Base-by-base conservation (phyloP, 371 early-diverging fungal species). In the Encephalitozoon intestinalis region DNA sequence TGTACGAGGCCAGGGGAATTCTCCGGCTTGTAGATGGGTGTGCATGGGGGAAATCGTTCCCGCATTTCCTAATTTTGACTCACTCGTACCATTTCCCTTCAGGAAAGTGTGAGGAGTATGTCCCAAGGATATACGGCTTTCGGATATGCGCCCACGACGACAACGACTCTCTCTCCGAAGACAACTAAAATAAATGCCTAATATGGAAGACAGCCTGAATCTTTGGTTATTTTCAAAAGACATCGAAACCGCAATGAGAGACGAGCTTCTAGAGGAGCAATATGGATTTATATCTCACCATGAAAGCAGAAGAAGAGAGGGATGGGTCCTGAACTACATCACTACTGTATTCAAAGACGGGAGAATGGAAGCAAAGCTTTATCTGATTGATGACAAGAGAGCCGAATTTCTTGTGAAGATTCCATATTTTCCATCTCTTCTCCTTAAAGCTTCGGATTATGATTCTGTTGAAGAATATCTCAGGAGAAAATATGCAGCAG, bases 61-160 rank as follows among this genome's bases (percentile, higher is more conserved):
- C 95, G 28, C 92, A 94, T 79, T 89, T 97, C 88, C 86, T 97
- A 43, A 91, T 95, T 85, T 88, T 93, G 81, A 89, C 89, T 15
- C 92, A 92, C 83, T 91, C 94, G 26, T 88, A 92, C 63, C 64
- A 78, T 63, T 79, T 83, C 73, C 75, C 80, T 15, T 40, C 68
- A 7, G 72, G 81, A 50, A 78, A 71, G n/a, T 77, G 78, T 54
- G 89, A 90, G 40, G 87, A 91, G 25, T 95, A 94, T 82, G 88
- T 89, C 40, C 97, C 97, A 23, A 89, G 88, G 66, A 92, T 95
- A 50, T 96, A 94, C 88, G 97, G 97, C 4, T 94, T 96, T 87
- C 90, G 89, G 76, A 84, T 95, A 28, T 67, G 41, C 41, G 28
- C 25, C 39, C 41, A 43, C 5, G 44, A 44, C 12, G 72, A 18